Evolutionary conservation across 306 rosid genomes (phyloP).

Genomic region (Carpinus fangiana): DNA sequence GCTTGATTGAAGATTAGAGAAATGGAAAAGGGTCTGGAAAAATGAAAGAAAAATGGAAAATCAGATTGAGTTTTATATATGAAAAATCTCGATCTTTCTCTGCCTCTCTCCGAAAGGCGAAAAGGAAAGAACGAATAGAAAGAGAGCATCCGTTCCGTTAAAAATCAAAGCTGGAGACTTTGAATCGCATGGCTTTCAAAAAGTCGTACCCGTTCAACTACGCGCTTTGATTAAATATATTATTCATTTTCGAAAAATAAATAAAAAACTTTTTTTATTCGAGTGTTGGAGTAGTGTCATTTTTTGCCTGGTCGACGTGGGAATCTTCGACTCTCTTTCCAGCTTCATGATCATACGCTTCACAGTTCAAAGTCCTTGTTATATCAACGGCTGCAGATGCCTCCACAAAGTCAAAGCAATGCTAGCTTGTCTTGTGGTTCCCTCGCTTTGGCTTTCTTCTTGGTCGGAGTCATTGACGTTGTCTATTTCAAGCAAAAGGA

Average conservation of each 20-base stretch:
- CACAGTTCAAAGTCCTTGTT: too few species aligned
- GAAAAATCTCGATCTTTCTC: background rate
- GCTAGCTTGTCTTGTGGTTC: background rate
- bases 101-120: background rate
- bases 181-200: conserved; percentile 28
- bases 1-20: background rate
- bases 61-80: background rate
- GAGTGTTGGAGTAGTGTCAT: background rate
- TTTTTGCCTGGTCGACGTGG: conserved; percentile 31
- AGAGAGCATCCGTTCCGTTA: conserved; percentile 12
- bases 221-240: conserved; percentile 61
- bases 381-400: background rate
- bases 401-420: background rate
- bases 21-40: background rate
- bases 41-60: background rate
- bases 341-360: background rate
- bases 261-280: background rate
- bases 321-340: conserved; percentile 36
- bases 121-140: background rate
- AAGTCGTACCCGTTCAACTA: conserved; percentile 32
- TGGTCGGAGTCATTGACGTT: conserved; percentile 38
- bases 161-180: conserved; percentile 38
- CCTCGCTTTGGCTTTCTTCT: background rate
- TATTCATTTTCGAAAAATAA: background rate
- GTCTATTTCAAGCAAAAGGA: background rate